Evolutionary conservation across 805 yeast species (phyloP).

Genomic region (Teunomyces panamensis): DNA sequence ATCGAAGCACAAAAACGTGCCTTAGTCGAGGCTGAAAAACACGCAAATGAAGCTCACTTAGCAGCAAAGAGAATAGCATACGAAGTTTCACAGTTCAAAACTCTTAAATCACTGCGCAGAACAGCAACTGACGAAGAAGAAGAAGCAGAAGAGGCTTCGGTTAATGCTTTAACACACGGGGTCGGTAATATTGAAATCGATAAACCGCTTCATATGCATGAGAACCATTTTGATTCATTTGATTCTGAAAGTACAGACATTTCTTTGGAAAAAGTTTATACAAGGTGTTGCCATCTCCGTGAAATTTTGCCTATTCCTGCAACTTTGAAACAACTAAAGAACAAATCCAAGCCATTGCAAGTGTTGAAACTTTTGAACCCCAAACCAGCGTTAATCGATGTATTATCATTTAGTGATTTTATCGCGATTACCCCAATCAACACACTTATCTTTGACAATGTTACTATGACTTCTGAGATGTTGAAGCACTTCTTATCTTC

Average conservation of each 20-base stretch:
- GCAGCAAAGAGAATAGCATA: conserved; percentile 68
- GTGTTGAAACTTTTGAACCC: conserved; percentile 57
- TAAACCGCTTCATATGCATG: conserved; percentile 66
- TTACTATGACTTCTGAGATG: conserved; percentile 54
- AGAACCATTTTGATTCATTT: conserved; percentile 45
- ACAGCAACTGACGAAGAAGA: conserved; percentile 16
- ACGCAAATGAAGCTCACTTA: conserved; percentile 72
- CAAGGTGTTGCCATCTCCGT: conserved; percentile 48
- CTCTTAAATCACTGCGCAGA: conserved; percentile 16
- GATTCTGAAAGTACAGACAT: conserved; percentile 20
- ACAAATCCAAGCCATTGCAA: conserved; percentile 49
- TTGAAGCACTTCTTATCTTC: conserved; percentile 47
- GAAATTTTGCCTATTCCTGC: conserved; percentile 51
- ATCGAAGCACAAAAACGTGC: conserved; percentile 56
- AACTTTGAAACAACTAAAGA: conserved; percentile 51
- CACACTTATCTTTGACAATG: conserved; percentile 57
- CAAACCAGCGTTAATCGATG: conserved; percentile 55
- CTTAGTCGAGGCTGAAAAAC: conserved; percentile 60
- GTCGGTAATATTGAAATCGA: conserved; percentile 51
- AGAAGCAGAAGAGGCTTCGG: conserved; percentile 16
- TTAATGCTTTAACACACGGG: conserved; percentile 2
- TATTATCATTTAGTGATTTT: conserved; percentile 56
- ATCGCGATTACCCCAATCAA: conserved; percentile 54
- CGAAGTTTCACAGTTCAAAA: conserved; percentile 50
- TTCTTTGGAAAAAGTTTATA: conserved; percentile 49